Evolutionary conservation across 805 yeast genomes (phyloP).

Genomic region (Brettanomyces custersianus): DNA sequence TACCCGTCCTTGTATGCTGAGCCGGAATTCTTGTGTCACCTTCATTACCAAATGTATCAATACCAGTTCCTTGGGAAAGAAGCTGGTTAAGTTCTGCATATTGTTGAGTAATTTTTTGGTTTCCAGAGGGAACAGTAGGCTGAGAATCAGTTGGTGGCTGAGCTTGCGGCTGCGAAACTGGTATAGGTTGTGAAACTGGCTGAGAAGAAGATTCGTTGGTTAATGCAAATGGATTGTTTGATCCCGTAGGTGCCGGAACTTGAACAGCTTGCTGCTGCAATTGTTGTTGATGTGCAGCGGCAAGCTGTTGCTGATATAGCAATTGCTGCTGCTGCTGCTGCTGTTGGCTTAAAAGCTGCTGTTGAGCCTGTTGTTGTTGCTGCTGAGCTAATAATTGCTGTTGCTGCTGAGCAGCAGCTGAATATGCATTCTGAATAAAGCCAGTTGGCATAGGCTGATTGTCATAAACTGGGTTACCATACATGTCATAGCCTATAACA

Average conservation of each 20-base stretch:
- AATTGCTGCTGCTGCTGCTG: conserved; percentile 16
- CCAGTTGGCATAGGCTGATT: conserved; percentile 48
- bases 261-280: conserved; percentile 18
- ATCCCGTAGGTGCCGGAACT: conserved; percentile 29
- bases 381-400: conserved; percentile 12
- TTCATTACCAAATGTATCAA: conserved; percentile 88
- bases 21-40: conserved; percentile 84
- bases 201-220: conserved; percentile 2
- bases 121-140: conserved; percentile 42
- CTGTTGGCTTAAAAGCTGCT: conserved; percentile 11
- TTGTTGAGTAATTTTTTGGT: conserved; percentile 45
- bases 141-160: conserved; percentile 11
- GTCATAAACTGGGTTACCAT: conserved; percentile 56
- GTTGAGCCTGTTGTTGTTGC: conserved; percentile 12
- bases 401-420: conserved; percentile 17
- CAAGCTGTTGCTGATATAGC: conserved; percentile 15
- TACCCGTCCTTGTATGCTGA: conserved; percentile 77
- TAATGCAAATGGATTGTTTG: conserved; percentile 29
- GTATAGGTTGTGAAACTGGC: neutral
- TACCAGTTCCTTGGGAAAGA: conserved; percentile 79
- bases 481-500: conserved; percentile 43
- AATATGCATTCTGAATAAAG: conserved; percentile 37
- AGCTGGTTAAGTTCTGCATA: conserved; percentile 69
- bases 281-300: conserved; percentile 15
- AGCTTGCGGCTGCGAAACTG: conserved; percentile 8